Conservation (phyloP, 1,284 basidiomycete species). For the Retiboletus flavoniger region DNA sequence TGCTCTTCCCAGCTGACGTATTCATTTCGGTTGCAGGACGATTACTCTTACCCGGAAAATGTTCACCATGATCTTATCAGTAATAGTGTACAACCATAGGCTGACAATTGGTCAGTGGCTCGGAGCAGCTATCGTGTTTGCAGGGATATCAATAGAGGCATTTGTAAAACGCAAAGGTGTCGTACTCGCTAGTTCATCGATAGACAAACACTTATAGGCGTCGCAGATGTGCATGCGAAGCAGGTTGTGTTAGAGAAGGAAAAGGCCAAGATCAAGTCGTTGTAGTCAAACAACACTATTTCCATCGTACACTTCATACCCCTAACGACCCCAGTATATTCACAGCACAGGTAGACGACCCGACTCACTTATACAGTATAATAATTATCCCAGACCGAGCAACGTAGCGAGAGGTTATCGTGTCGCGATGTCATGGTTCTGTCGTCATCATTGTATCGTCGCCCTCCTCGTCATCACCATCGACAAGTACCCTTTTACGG, state of each 20-base stretch:
- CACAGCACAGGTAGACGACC: constrained; percentile 11
- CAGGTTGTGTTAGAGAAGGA: constrained; percentile 77
- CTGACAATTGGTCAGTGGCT: constrained; percentile 87
- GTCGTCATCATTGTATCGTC: constrained; percentile 34
- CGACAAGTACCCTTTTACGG: constrained; percentile 47
- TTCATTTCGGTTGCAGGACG: constrained; percentile 50
- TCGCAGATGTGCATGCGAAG: constrained; percentile 74
- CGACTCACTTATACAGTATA: constrained; percentile 26
- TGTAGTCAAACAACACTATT: constrained; percentile 42
- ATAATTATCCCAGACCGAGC: constrained; percentile 21
- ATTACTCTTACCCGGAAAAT: constrained; percentile 97
- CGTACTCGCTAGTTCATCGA: constrained; percentile 12
- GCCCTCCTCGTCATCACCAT: constrained; percentile 35
- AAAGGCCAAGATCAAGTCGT: constrained; percentile 74
- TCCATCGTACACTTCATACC: constrained; percentile 17
- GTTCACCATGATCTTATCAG: constrained; percentile 97
- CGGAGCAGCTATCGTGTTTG: constrained; percentile 88
- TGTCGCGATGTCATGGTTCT: constrained; percentile 24
- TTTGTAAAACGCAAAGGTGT: constrained; percentile 81
- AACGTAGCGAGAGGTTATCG: not conserved
- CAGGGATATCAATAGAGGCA: constrained; percentile 92
- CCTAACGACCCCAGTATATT: constrained; percentile 18
- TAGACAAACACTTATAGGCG: constrained; percentile 1
- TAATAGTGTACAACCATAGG: constrained; percentile 88
- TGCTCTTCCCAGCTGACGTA: not conserved